These are phyloP conservation scores for Aspergillus sp. DNA, from an alignment of 2,329 filamentous ascomycete species.

Conservation along the genomic window DNA sequence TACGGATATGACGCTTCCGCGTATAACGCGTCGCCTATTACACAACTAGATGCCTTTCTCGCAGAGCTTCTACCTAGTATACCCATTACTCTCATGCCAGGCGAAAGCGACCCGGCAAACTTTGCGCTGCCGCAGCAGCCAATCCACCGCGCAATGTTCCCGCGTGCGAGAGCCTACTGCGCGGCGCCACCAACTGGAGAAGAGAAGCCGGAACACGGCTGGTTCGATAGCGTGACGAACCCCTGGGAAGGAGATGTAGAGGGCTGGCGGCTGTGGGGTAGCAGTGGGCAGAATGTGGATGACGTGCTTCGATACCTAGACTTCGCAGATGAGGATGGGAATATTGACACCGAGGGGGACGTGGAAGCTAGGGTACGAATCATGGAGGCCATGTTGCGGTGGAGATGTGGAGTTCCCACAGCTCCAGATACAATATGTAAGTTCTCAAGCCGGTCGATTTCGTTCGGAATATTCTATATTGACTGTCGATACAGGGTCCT, in stretches of 20 bases:
- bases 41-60: constrained; percentile 81
- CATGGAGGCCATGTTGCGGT: constrained; percentile 93
- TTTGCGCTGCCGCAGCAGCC: constrained; percentile 88
- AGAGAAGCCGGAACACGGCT: constrained; percentile 56
- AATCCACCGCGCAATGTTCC: constrained; percentile 90
- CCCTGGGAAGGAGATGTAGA: constrained; percentile 90
- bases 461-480: not conserved
- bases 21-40: constrained; percentile 84
- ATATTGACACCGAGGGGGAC: constrained; percentile 29
- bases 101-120: constrained; percentile 82
- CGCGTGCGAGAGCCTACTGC: constrained; percentile 67
- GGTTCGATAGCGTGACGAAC: constrained; percentile 89
- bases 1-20: constrained; percentile 90
- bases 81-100: constrained; percentile 85
- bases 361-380: constrained; percentile 75
- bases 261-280: constrained; percentile 83
- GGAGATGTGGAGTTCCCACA: constrained; percentile 88
- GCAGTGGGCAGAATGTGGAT: constrained; percentile 87
- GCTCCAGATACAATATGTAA: constrained; percentile 93
- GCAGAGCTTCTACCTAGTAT: constrained; percentile 78
- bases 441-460: constrained; percentile 33
- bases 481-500: constrained; percentile 65
- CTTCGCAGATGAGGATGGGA: constrained; percentile 31
- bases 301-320: constrained; percentile 91
- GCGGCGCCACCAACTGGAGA: constrained; percentile 36